A percentile compares a stretch with the other conserved stretches of the same genome.
Conservation (phyloP, 148 eudicot species). For the Diospyros kaki region DNA sequence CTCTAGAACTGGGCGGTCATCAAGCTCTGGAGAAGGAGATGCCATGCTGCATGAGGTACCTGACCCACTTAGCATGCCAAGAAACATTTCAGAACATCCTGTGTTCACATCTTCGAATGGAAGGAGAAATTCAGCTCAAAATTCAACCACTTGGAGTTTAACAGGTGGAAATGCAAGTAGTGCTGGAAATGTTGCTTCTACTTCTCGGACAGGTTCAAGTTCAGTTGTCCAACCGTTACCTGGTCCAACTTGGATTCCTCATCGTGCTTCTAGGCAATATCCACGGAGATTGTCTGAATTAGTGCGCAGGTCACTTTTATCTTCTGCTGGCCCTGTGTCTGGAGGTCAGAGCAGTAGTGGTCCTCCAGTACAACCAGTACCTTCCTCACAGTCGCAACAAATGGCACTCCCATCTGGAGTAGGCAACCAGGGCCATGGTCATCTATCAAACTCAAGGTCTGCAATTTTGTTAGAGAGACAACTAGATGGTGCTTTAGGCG, state of each 20-base stretch:
- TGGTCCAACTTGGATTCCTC: slow-evolving; percentile 48
- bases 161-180: slow-evolving; percentile 29
- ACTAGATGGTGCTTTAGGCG: slow-evolving; percentile 50
- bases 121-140: slow-evolving; percentile 41
- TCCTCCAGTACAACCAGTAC: slow-evolving; percentile 27
- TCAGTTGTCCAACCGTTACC: slow-evolving; percentile 18
- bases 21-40: slow-evolving; percentile 35
- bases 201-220: slow-evolving; percentile 46
- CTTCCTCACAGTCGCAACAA: slow-evolving; percentile 36
- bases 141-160: slow-evolving; percentile 45
- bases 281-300: slow-evolving; percentile 72
- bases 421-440: slow-evolving; percentile 36
- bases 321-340: slow-evolving; percentile 46
- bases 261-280: slow-evolving; percentile 45
- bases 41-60: slow-evolving; percentile 32
- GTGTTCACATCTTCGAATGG: slow-evolving; percentile 53
- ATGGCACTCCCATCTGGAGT: slow-evolving; percentile 22
- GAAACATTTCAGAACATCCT: slow-evolving; percentile 58
- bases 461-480: slow-evolving; percentile 62
- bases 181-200: slow-evolving; percentile 41
- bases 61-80: slow-evolving; percentile 39
- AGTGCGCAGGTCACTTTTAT: slow-evolving; percentile 53
- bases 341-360: slow-evolving; percentile 42
- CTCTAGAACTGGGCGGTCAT: slow-evolving; percentile 40
- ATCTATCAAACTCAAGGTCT: slow-evolving; percentile 38